Base-by-base conservation (phyloP, 2,329 filamentous ascomycete species). In the Colletotrichum musicola region DNA sequence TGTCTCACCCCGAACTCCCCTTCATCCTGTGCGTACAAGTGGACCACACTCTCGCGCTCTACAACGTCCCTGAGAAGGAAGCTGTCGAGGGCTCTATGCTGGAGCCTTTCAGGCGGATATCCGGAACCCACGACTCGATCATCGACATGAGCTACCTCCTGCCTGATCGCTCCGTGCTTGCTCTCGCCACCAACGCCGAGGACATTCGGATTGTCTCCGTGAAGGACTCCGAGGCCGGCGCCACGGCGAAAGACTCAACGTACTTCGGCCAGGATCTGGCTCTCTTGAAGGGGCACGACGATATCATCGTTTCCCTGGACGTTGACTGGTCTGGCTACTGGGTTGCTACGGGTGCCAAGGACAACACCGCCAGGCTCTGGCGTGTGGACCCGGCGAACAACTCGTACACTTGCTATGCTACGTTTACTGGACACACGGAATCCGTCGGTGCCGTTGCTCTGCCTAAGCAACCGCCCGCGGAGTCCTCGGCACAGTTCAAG, bases 301-400 rank as follows among this genome's bases (percentile, higher is more conserved):
- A 99, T 73, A 98, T 99, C 59, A 93, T 99, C 69, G 97, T 99
- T 73, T 95, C 94, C 67, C 84, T 99, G 47, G 95, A 98, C 77
- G 90, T 94, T 3, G 96, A 99, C 80, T 97, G 94, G 94, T 98
- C 96, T 10, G 97, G 97, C 0, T 91, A 96, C 78, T 99, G 96
- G 96, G 88, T 99, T 46, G 95, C 92, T 13, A 98, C 96, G 1
- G 96, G 95, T 61, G 93, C 96, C 22, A 99, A 99, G 81, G 96
- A 99, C 78, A 99, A 98, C 76, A 96, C 93, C 3, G 96, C 95
- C 18, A 90, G 93, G 72, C 82, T 99, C 42, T 99, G 96, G 96
- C 88, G 92, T 61, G 84, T 99, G 27, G 95, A 98, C 76, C 88
- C 91, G 0, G 86, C 85, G 20, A 92, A 89, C 68, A 86, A 90